These are phyloP conservation scores for Ulota crispa DNA, from an alignment of 225 moss, liverwort and hornwort species.

Conservation along the genomic window DNA sequence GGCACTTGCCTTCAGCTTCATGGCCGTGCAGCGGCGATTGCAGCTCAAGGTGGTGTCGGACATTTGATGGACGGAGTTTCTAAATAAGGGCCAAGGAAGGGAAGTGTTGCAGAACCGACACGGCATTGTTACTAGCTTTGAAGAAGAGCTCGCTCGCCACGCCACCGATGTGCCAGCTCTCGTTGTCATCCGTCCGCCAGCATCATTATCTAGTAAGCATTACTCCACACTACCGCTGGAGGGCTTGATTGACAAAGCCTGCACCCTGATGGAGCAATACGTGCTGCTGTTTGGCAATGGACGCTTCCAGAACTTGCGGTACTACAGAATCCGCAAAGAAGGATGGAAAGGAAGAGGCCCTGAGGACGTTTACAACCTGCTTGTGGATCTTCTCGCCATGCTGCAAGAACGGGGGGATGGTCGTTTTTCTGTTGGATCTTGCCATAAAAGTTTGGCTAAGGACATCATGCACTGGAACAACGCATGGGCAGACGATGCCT, in stretches of 20 bases:
- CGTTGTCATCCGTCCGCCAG: constrained; percentile 25
- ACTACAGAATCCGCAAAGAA: background rate
- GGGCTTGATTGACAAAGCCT: constrained; percentile 10
- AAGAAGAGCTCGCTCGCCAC: constrained; percentile 28
- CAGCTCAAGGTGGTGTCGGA: constrained; percentile 37
- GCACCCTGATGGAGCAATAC: constrained; percentile 30
- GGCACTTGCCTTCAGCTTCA: constrained; percentile 45
- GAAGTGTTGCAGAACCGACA: constrained; percentile 32
- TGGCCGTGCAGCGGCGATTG: constrained; percentile 31
- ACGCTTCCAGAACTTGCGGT: constrained; percentile 27
- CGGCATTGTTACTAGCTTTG: constrained; percentile 30
- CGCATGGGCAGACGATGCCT: constrained; percentile 30
- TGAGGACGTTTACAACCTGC: constrained; percentile 27
- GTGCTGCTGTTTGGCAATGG: constrained; percentile 34
- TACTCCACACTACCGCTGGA: background rate
- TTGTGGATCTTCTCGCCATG: constrained; percentile 32
- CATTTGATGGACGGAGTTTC: constrained; percentile 11
- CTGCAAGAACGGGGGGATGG: constrained; percentile 18
- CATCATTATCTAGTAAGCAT: background rate
- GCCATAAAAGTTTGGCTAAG: constrained; percentile 33
- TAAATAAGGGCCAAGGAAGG: constrained; percentile 14
- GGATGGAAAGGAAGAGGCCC: constrained; percentile 27
- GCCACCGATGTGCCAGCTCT: constrained; percentile 23
- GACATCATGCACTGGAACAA: constrained; percentile 26
- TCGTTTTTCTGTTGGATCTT: constrained; percentile 5